Conservation (phyloP, 768 basidiomycete species). For the Saitozyma podzolica region DNA sequence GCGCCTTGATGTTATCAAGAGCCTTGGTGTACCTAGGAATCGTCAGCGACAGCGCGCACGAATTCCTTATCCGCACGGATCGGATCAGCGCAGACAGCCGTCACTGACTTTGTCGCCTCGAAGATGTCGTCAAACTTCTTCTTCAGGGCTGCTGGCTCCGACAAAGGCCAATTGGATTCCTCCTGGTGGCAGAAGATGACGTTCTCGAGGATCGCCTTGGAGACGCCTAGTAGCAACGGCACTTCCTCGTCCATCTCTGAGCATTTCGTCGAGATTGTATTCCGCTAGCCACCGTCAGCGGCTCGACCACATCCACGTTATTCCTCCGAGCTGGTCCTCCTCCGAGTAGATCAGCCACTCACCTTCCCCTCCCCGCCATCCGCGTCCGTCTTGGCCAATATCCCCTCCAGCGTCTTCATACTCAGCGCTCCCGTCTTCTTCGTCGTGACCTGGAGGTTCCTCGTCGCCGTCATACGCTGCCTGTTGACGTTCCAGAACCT, state of each 20-base stretch:
- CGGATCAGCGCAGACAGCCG: conserved; percentile 5
- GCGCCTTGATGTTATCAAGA: conserved; percentile 80
- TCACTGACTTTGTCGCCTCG: conserved; percentile 83
- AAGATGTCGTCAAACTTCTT: conserved; percentile 99
- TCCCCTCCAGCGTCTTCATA: conserved; percentile 97
- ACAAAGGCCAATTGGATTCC: conserved; percentile 95
- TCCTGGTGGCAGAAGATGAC: conserved; percentile 99
- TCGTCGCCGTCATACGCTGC: conserved; percentile 82
- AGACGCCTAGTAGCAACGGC: conserved; percentile 88
- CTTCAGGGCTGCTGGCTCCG: conserved; percentile 86
- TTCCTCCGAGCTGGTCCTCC: background rate
- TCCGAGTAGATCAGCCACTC: conserved; percentile 24
- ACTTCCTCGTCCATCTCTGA: conserved; percentile 95
- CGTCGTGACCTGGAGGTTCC: conserved; percentile 86
- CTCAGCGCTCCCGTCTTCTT: conserved; percentile 86
- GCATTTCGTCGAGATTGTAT: conserved; percentile 92
- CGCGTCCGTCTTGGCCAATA: conserved; percentile 71
- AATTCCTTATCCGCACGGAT: background rate
- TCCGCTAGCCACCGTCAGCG: conserved; percentile 59
- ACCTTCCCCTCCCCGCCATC: conserved; percentile 76
- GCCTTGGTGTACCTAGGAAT: conserved; percentile 89
- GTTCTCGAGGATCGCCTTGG: conserved; percentile 96
- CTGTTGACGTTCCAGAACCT: conserved; percentile 87
- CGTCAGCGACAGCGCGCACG: background rate
- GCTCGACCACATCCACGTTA: background rate